Evolutionary conservation across 768 basidiomycete genomes (phyloP), one percentile per base, ranked within the genome.

Genomic region (Mycena albidolilacea): DNA sequence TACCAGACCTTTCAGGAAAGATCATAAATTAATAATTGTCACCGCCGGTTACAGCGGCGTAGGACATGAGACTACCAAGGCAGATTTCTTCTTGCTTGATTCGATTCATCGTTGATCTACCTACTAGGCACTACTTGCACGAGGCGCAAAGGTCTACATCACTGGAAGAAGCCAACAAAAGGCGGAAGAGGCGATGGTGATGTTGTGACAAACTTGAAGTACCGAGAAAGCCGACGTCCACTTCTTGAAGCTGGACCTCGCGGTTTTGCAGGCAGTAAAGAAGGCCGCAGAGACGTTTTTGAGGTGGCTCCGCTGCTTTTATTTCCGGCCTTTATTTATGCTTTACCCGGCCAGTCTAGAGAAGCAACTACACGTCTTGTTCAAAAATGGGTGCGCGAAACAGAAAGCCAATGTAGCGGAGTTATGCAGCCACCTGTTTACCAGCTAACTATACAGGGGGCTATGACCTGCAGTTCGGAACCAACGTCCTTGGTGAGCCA

Each of bases 371-470:
- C 82, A 88, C 68, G 77, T 87, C 30, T 80, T 89, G 12, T 83
- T 87, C 69, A 88, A 89, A 78, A 87, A 87, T 73, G 88, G 81
- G 86, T 88, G 67, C 35, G 82, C 72, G 15, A n/a, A 14, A 21
- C 30, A 3, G 30, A 30, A 9, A 12, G 54, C 30, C 6, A n/a
- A 35, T 12, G 8, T 35, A 55, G 54, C 54, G 54, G 54, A 21
- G 54, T 55, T 30, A 55, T 41, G 50, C 46, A 74, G 79, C 76
- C 79, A 81, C 0, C 75, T 78, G 11, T 76, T 14, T 76, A 76
- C n/a, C 63, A 65, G 21, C 38, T 81, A 41, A 81, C 80, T 11
- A 63, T 71, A 48, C 75, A 81, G 50, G 79, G 79, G 79, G 79
- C 10, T 85, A 79, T 62, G 83, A 82, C 58, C 64, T 80, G 8